These are phyloP conservation scores for Fusarium sacchari DNA, from an alignment of 2,329 filamentous ascomycete species.

Conservation along the genomic window DNA sequence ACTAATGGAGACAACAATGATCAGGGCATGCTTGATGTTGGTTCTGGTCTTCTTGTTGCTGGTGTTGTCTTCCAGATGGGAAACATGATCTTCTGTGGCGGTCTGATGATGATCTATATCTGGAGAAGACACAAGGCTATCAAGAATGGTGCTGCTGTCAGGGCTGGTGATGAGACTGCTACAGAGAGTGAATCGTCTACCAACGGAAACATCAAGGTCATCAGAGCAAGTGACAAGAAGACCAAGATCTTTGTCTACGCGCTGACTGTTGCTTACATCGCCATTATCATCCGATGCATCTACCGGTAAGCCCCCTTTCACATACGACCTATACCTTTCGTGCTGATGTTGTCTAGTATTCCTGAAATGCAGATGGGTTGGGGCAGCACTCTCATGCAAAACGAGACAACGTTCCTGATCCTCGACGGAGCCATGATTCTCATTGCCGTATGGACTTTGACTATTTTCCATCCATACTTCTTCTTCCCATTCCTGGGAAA, in stretches of 20 bases:
- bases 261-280: conserved; percentile 16
- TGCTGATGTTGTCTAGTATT: conserved; percentile 4
- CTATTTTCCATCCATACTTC: conserved; percentile 31
- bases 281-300: conserved; percentile 34
- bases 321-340: rapidly evolving
- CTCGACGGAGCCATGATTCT: conserved; percentile 36
- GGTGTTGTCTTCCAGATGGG: conserved; percentile 39
- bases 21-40: conserved; percentile 21
- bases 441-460: conserved; percentile 26
- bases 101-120: conserved; percentile 36
- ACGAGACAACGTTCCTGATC: conserved; percentile 33
- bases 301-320: conserved; percentile 9
- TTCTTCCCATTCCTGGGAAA: conserved; percentile 27
- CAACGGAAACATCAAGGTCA: not conserved
- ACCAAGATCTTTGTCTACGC: conserved; percentile 29
- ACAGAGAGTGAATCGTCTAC: not conserved
- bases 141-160: conserved; percentile 13
- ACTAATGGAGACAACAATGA: conserved; percentile 13
- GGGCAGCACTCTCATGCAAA: conserved; percentile 35
- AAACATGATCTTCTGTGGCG: conserved; percentile 41
- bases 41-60: conserved; percentile 32
- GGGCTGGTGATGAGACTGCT: not conserved
- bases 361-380: conserved; percentile 38
- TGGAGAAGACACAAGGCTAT: conserved; percentile 31
- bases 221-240: conserved; percentile 28